A percentile compares a stretch with the other conserved stretches of the same genome.
Evolutionary conservation across 768 basidiomycete species (phyloP).

Genomic region (Neoboletus brunneissimus): DNA sequence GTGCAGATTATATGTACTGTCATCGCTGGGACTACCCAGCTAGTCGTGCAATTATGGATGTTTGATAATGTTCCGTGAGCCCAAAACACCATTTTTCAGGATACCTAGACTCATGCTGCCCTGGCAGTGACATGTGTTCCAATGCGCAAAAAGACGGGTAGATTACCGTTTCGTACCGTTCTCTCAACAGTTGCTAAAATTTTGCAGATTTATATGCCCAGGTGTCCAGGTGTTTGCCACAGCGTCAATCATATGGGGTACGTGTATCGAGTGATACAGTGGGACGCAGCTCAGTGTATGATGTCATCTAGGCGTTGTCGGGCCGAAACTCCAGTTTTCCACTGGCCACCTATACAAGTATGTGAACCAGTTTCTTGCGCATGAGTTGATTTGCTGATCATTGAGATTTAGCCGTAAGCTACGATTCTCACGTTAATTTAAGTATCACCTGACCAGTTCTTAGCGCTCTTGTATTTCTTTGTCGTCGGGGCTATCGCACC

Average conservation of each 20-base stretch:
- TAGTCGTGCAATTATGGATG: conserved; percentile 76
- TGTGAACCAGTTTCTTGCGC: conserved; percentile 15
- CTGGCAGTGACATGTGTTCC: conserved; percentile 46
- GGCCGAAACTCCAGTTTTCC: conserved; percentile 57
- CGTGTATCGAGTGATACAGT: neutral
- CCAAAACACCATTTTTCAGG: neutral
- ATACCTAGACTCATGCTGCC: neutral
- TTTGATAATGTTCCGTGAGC: conserved; percentile 55
- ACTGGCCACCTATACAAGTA: conserved; percentile 58
- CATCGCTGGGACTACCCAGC: conserved; percentile 68
- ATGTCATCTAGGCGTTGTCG: conserved; percentile 56
- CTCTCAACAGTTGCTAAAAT: neutral
- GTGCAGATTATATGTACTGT: conserved; percentile 57
- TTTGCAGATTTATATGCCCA: conserved; percentile 47
- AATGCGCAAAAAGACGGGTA: conserved; percentile 40
- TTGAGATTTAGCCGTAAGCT: conserved; percentile 13
- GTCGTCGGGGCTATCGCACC: conserved; percentile 68
- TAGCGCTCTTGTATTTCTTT: conserved; percentile 68
- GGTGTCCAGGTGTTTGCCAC: conserved; percentile 52
- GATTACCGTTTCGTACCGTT: neutral
- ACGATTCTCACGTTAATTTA: conserved; percentile 7
- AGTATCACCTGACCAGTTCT: conserved; percentile 23
- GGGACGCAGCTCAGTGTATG: conserved; percentile 12
- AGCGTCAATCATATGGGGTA: conserved; percentile 52
- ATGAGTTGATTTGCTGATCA: conserved; percentile 13